Evolutionary conservation across 2,329 filamentous ascomycete genomes (phyloP).

Genomic region (Hyphodiscus sp.): DNA sequence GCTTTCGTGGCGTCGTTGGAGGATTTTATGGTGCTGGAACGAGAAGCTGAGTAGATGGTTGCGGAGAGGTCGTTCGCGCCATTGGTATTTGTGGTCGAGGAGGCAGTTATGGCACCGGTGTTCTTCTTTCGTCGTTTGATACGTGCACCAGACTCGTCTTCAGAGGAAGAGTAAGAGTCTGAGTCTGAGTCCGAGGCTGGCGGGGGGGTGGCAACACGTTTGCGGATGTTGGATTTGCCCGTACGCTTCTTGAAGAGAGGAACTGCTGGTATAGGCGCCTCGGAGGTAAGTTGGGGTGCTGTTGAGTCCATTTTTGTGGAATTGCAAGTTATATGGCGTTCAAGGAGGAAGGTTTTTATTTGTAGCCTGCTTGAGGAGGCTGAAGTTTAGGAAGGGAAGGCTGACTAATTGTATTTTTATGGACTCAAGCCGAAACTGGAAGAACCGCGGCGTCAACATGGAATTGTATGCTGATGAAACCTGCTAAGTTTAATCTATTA

Average conservation of each 20-base stretch:
- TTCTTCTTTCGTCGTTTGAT: constrained; percentile 75
- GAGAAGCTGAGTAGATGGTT: constrained; percentile 54
- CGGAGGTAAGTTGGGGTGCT: not conserved
- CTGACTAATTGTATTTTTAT: not conserved
- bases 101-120: constrained; percentile 57
- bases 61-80: constrained; percentile 39
- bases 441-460: too few relatives aligned
- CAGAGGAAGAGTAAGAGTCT: constrained; percentile 60
- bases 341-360: too few relatives aligned
- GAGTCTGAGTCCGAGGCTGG: constrained; percentile 56
- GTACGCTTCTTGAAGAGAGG: constrained; percentile 82
- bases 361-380: not conserved
- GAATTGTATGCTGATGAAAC: too few relatives aligned
- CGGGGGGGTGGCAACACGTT: constrained; percentile 73
- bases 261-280: constrained; percentile 29
- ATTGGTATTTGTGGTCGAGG: constrained; percentile 42
- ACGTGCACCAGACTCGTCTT: constrained; percentile 68
- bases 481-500: too few relatives aligned
- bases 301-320: constrained; percentile 2
- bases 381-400: not conserved
- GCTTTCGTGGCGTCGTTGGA: constrained; percentile 86
- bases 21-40: constrained; percentile 53
- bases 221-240: constrained; percentile 71
- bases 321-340: too few relatives aligned
- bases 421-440: not conserved